A percentile compares a stretch with the other conserved stretches of the same genome.
Evolutionary conservation across 2,329 filamentous ascomycete genomes (phyloP).

Genomic region (Ascochyta fabae): DNA sequence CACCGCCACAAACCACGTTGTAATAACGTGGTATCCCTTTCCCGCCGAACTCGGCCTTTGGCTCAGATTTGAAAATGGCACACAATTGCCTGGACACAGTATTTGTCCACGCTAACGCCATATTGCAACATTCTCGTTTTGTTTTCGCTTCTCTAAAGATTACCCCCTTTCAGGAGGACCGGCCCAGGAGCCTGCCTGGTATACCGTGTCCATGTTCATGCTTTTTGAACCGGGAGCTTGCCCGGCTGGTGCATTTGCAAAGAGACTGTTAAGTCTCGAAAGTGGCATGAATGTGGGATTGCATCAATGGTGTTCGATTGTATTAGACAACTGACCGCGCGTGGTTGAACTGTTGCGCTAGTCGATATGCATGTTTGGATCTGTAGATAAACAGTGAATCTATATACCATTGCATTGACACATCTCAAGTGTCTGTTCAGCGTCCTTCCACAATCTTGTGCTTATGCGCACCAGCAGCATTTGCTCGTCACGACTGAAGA

Average conservation of each 20-base stretch:
- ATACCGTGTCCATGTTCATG: constrained; percentile 38
- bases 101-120: background rate
- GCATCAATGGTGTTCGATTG: constrained; percentile 13
- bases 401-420: background rate
- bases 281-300: constrained; percentile 18
- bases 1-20: constrained; percentile 5
- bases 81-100: background rate
- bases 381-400: constrained; percentile 3
- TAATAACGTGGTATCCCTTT: constrained; percentile 1
- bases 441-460: background rate
- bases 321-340: background rate
- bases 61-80: constrained; percentile 5
- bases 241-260: constrained; percentile 26
- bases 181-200: constrained; percentile 31
- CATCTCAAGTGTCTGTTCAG: no score
- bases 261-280: constrained; percentile 21
- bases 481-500: background rate
- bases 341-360: background rate
- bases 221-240: constrained; percentile 40
- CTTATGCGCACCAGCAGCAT: background rate
- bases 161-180: constrained; percentile 43
- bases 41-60: background rate
- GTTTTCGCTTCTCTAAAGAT: constrained; percentile 37
- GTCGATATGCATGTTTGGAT: background rate
- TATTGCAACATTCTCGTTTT: constrained; percentile 12